Conservation (phyloP, 73 alveolate species). For the Paramecium bursaria region DNA sequence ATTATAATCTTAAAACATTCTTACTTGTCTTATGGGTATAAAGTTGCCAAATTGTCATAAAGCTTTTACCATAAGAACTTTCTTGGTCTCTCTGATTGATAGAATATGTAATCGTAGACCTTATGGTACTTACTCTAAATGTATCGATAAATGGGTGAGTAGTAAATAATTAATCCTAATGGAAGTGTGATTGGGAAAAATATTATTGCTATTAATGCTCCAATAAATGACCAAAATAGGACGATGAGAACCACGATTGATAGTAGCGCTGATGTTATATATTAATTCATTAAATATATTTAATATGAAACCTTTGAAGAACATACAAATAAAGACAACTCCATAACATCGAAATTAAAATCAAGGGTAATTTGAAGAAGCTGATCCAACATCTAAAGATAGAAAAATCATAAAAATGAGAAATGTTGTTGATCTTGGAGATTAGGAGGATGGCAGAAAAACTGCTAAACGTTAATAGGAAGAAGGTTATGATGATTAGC, state of each 20-base stretch:
- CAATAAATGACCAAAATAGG: too few relatives aligned
- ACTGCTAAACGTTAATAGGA: neutral
- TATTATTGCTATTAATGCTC: too few relatives aligned
- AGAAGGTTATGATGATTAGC: conserved; percentile 37
- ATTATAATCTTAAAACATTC: neutral
- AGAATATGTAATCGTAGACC: conserved; percentile 70
- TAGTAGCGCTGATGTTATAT: too few relatives aligned
- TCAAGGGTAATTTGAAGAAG: conserved; percentile 41
- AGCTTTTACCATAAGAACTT: conserved; percentile 76
- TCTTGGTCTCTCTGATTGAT: conserved; percentile 76
- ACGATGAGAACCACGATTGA: too few relatives aligned
- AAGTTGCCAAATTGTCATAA: conserved; percentile 74
- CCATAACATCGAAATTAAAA: too few relatives aligned
- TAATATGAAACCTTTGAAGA: too few relatives aligned
- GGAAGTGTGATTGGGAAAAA: too few relatives aligned
- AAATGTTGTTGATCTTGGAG: conserved; percentile 57
- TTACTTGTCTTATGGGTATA: conserved; percentile 67
- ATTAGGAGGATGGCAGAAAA: neutral
- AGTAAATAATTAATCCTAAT: too few relatives aligned
- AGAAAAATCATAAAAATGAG: conserved; percentile 54
- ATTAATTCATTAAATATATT: too few relatives aligned
- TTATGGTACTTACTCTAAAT: too few relatives aligned
- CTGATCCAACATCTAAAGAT: conserved; percentile 48
- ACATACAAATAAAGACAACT: too few relatives aligned
- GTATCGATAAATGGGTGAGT: too few relatives aligned